phyloP scores from a whole-genome alignment of 345 rosid genomes.

The Cochlearia excelsa region DNA sequence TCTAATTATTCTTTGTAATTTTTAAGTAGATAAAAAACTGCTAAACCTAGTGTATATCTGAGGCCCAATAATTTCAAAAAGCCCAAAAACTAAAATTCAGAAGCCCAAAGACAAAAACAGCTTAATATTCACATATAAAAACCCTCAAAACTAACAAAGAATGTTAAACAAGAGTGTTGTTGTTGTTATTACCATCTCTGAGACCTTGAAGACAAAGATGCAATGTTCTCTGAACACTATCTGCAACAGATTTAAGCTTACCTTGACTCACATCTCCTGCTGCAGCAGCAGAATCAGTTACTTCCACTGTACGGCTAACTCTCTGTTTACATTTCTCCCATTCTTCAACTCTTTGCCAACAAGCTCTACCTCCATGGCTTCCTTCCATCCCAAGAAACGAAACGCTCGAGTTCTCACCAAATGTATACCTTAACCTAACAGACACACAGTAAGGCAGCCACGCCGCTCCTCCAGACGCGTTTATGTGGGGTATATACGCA shows the following conservation, averaged over 20 bases:
- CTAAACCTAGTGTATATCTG: too few species aligned
- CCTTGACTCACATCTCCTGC: constrained; percentile 63
- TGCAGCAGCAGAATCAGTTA: constrained; percentile 41
- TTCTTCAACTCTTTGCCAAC: constrained; percentile 76
- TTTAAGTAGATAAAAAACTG: too few species aligned
- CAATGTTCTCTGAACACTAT: constrained; percentile 67
- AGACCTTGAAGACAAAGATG: constrained; percentile 71
- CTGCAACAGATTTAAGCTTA: constrained; percentile 74
- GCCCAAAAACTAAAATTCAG: too few species aligned
- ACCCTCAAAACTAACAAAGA: constrained; percentile 26
- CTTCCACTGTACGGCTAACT: constrained; percentile 67
- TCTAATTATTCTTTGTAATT: constrained; percentile 2
- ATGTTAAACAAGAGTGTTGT: constrained; percentile 27
- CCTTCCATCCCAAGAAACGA: constrained; percentile 90
- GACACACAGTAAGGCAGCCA: constrained; percentile 97
- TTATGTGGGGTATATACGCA: constrained; percentile 73
- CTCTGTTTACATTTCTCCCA: constrained; percentile 95
- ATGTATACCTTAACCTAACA: constrained; percentile 74
- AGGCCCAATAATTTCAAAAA: too few species aligned
- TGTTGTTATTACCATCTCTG: constrained; percentile 53
- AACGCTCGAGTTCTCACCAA: constrained; percentile 61
- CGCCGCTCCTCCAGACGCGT: constrained; percentile 99
- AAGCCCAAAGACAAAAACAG: too few species aligned
- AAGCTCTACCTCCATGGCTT: constrained; percentile 94
- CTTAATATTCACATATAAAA: neutral